A percentile compares a stretch with the other conserved stretches of the same genome.
Evolutionary conservation across 179 eudicot genomes (phyloP).

Genomic region (Corrigiola litoralis): DNA sequence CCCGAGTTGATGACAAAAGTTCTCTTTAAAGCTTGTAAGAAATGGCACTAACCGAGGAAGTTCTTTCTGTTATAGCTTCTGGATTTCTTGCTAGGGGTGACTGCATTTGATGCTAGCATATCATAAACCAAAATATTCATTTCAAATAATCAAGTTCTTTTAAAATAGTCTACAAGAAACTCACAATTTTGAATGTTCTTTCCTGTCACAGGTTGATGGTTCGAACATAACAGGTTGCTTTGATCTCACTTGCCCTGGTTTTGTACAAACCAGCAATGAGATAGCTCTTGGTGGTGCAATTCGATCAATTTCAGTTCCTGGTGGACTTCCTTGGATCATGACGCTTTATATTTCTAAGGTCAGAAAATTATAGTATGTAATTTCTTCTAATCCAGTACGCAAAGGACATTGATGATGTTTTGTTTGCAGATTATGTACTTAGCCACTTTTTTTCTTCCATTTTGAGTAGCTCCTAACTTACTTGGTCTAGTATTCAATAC

Average conservation of each 20-base stretch:
- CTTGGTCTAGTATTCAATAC: no score
- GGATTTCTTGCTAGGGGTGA: no score
- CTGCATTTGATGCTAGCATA: not conserved
- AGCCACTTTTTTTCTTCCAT: not conserved
- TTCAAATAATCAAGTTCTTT: no score
- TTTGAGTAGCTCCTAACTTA: no score
- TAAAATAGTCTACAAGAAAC: not conserved
- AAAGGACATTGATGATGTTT: no score
- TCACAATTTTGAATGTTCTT: not conserved
- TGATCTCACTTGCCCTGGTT: conserved; percentile 29
- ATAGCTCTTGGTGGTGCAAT: conserved; percentile 27
- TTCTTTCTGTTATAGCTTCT: no score
- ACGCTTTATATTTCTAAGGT: conserved; percentile 24
- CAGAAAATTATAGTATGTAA: not conserved
- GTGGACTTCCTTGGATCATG: conserved; percentile 29
- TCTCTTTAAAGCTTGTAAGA: no score
- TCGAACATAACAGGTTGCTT: conserved; percentile 25
- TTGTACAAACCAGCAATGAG: conserved; percentile 25
- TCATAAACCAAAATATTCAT: no score
- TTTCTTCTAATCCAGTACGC: no score
- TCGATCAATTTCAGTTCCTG: conserved; percentile 26
- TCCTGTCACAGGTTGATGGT: conserved; percentile 21
- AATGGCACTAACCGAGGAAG: no score
- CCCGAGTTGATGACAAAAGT: no score
- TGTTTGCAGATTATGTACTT: not conserved